Base-by-base conservation (phyloP, 1,284 basidiomycete species). In the Phaffia rhodozyma region DNA sequence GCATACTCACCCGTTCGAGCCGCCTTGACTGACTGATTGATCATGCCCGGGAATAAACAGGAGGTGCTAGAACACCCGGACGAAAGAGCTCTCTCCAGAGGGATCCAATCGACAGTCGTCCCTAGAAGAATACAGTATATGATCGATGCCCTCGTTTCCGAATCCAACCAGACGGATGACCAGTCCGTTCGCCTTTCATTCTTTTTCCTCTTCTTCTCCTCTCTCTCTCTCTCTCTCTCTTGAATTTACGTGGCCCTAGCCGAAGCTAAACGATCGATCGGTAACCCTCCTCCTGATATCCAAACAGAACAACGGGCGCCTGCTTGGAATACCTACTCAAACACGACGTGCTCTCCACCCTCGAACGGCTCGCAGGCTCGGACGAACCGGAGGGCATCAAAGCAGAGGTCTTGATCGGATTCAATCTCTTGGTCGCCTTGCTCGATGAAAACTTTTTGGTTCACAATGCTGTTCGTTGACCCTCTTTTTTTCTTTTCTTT, bases 241-340 rank as follows among this genome's bases (percentile, higher is more conserved):
- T 23, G 43, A 48, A 21, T 11, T 55, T 13, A 20, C 52, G 25
- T 54, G 25, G n/a, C n/a, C n/a, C n/a, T n/a, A n/a, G n/a, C n/a
- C n/a, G n/a, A n/a, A n/a, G n/a, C n/a, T n/a, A n/a, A n/a, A n/a
- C n/a, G n/a, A n/a, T n/a, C n/a, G n/a, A n/a, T n/a, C n/a, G n/a
- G n/a, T n/a, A n/a, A n/a, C n/a, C n/a, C n/a, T 54, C 60, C 21
- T 23, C 27, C 62, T 66, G 65, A 68, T 66, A 58, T 66, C 30
- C 74, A 91, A 89, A 66, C 83, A 81, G 16, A 90, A 89, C 3
- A 91, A 91, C n/a, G n/a, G n/a, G n/a, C 27, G 84, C 83, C 21
- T 94, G 91, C 72, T 78, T 96, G 67, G 94, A 97, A 75, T 91
- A 90, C 75, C 80, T 96, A 34, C 77, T 97, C 58, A 90, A 92